Conservation (phyloP, 2,329 filamentous ascomycete genomes). For the Falciphora oryzae region DNA sequence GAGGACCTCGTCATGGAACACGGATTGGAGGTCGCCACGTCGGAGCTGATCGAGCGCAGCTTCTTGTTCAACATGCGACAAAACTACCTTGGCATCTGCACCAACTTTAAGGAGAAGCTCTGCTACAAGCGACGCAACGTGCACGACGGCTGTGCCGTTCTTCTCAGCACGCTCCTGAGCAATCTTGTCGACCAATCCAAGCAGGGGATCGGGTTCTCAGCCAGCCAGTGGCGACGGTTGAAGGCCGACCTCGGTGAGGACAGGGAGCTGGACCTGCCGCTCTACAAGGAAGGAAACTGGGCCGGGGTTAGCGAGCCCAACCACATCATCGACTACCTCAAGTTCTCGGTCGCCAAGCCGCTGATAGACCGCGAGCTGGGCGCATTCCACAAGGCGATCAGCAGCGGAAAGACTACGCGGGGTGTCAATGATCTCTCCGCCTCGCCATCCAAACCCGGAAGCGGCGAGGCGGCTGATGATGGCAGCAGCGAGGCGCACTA, state of each 20-base stretch:
- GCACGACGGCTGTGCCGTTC: slow-evolving; percentile 34
- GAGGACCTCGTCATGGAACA: slow-evolving; percentile 30
- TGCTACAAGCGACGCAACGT: slow-evolving; percentile 55
- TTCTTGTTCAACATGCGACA: slow-evolving; percentile 54
- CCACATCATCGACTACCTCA: slow-evolving; percentile 60
- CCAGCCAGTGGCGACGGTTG: slow-evolving; percentile 34
- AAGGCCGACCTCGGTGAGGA: slow-evolving; percentile 19
- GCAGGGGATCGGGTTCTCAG: slow-evolving; percentile 45
- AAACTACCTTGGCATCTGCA: slow-evolving; percentile 57
- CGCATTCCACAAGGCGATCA: slow-evolving; percentile 25
- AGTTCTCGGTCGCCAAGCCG: slow-evolving; percentile 44
- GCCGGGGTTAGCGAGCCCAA: slow-evolving; percentile 17
- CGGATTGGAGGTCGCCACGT: slow-evolving; percentile 22
- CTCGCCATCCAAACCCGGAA: background rate
- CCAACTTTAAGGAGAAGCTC: slow-evolving; percentile 55
- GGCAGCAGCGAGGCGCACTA: slow-evolving; percentile 17
- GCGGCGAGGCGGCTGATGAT: background rate
- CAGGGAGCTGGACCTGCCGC: slow-evolving; percentile 28
- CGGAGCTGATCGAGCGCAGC: slow-evolving; percentile 44
- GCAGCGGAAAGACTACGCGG: background rate
- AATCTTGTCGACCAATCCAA: slow-evolving; percentile 53
- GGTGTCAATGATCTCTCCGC: background rate
- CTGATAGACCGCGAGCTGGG: slow-evolving; percentile 32
- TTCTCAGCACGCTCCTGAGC: slow-evolving; percentile 46
- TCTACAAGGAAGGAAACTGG: slow-evolving; percentile 37